phyloP scores from a whole-genome alignment of 495 filamentous ascomycete genomes.

The Pyronema domesticum region DNA sequence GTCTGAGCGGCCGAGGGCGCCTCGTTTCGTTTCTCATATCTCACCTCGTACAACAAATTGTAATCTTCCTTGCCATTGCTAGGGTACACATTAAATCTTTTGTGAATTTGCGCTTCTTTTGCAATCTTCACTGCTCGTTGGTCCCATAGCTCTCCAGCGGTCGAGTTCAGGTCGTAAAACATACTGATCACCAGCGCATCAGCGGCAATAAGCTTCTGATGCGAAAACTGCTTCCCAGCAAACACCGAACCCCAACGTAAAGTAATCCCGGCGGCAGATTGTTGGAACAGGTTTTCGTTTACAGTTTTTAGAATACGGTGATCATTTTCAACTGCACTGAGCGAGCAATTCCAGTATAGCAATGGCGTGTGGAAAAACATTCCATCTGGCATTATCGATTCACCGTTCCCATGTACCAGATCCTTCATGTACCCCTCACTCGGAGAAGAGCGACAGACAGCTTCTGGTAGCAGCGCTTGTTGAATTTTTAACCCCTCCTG shows the following conservation, averaged over 20 bases:
- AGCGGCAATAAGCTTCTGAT: slow-evolving; percentile 41
- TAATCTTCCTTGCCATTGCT: slow-evolving; percentile 31
- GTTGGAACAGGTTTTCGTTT: slow-evolving; percentile 35
- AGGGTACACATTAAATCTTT: slow-evolving; percentile 45
- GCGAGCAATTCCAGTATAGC: slow-evolving; percentile 54
- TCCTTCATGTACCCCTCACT: background rate
- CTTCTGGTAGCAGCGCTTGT: slow-evolving; percentile 31
- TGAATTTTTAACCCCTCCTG: slow-evolving; percentile 46
- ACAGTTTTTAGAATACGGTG: slow-evolving; percentile 43
- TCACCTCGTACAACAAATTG: slow-evolving; percentile 43
- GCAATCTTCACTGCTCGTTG: slow-evolving; percentile 33
- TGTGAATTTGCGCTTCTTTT: slow-evolving; percentile 20
- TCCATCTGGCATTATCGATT: slow-evolving; percentile 4
- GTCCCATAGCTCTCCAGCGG: slow-evolving; percentile 42
- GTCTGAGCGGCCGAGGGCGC: slow-evolving; percentile 30
- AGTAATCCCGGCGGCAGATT: slow-evolving; percentile 47
- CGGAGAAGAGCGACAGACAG: slow-evolving; percentile 7
- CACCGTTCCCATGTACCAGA: background rate
- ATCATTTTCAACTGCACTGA: slow-evolving; percentile 36
- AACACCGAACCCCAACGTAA: slow-evolving; percentile 56
- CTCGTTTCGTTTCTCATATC: slow-evolving; percentile 5
- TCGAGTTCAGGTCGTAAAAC: slow-evolving; percentile 42
- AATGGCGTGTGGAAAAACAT: slow-evolving; percentile 52
- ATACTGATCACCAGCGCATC: slow-evolving; percentile 59
- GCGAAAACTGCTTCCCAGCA: slow-evolving; percentile 50